Evolutionary conservation across 768 basidiomycete species (phyloP).

Genomic region (Hygrocybe punicea): DNA sequence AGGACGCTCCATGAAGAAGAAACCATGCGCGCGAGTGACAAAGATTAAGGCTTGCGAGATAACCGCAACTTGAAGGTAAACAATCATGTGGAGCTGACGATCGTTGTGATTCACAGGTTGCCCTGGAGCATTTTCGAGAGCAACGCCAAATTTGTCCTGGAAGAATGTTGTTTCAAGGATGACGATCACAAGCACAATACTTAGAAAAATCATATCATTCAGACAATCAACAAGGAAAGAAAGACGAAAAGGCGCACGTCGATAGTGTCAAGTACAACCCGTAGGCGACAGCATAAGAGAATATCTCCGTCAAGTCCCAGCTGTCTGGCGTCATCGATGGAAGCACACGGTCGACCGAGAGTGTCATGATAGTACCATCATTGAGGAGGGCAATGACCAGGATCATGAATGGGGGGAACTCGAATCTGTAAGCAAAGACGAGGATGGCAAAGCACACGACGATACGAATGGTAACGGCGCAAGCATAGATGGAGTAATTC

Average conservation of each 20-base stretch:
- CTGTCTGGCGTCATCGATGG: conserved; percentile 90
- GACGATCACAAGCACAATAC: conserved; percentile 73
- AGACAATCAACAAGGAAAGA: conserved; percentile 10
- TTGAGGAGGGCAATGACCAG: conserved; percentile 96
- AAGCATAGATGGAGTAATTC: conserved; percentile 97
- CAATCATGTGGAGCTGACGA: conserved; percentile 77
- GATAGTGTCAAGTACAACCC: conserved; percentile 90
- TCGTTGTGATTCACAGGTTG: conserved; percentile 46
- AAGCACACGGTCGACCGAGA: conserved; percentile 92
- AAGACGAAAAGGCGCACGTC: conserved; percentile 55
- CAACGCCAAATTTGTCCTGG: conserved; percentile 79
- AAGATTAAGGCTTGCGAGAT: conserved; percentile 99
- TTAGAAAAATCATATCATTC: conserved; percentile 24
- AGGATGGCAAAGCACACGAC: conserved; percentile 96
- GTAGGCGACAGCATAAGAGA: conserved; percentile 92
- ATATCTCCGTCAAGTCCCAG: conserved; percentile 96
- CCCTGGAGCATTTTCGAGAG: conserved; percentile 35
- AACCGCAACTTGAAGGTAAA: conserved; percentile 96
- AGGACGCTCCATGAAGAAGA: conserved; percentile 97
- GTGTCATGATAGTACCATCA: conserved; percentile 99
- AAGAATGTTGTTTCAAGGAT: conserved; percentile 89
- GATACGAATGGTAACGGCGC: conserved; percentile 96
- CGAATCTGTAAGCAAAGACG: conserved; percentile 93
- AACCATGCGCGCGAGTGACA: conserved; percentile 89
- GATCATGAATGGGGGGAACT: conserved; percentile 99